These are phyloP conservation scores for Acacia crassicarpa DNA, from an alignment of 306 rosid species.

Conservation along the genomic window DNA sequence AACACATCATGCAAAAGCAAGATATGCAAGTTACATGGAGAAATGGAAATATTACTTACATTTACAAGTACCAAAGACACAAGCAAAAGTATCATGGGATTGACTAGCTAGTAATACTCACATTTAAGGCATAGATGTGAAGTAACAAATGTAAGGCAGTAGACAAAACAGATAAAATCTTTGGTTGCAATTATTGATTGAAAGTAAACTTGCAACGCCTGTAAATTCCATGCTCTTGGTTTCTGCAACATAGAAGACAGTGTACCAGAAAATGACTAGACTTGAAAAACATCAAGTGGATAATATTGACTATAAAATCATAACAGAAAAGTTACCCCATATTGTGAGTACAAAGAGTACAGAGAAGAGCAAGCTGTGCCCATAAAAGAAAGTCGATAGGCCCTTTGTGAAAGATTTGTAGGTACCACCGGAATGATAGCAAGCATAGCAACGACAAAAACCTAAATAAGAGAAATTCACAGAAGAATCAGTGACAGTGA, in stretches of 20 bases:
- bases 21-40: slow-evolving; percentile 1
- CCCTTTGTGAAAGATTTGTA: slow-evolving; percentile 71
- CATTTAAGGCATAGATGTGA: slow-evolving; percentile 88
- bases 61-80: not conserved
- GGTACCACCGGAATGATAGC: slow-evolving; percentile 86
- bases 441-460: slow-evolving; percentile 83
- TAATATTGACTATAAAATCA: slow-evolving; percentile 13
- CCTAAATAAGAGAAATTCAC: slow-evolving; percentile 47
- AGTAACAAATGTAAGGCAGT: slow-evolving; percentile 74
- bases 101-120: slow-evolving; percentile 40
- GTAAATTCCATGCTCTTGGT: slow-evolving; percentile 95
- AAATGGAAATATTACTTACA: not conserved
- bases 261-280: slow-evolving; percentile 22
- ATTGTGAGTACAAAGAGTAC: slow-evolving; percentile 67
- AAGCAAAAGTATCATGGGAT: slow-evolving; percentile 15
- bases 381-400: slow-evolving; percentile 86
- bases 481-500: slow-evolving; percentile 24
- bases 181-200: slow-evolving; percentile 69
- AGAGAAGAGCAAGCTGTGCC: slow-evolving; percentile 86
- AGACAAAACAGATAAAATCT: slow-evolving; percentile 85
- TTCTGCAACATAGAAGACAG: slow-evolving; percentile 52
- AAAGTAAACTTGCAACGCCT: slow-evolving; percentile 84
- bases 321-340: slow-evolving; percentile 63
- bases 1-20: slow-evolving; percentile 26
- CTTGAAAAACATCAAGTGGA: slow-evolving; percentile 1